Evolutionary conservation across 805 yeast genomes (phyloP), one percentile per base, ranked within the genome.

Genomic region (Suhomyces faveliae): DNA sequence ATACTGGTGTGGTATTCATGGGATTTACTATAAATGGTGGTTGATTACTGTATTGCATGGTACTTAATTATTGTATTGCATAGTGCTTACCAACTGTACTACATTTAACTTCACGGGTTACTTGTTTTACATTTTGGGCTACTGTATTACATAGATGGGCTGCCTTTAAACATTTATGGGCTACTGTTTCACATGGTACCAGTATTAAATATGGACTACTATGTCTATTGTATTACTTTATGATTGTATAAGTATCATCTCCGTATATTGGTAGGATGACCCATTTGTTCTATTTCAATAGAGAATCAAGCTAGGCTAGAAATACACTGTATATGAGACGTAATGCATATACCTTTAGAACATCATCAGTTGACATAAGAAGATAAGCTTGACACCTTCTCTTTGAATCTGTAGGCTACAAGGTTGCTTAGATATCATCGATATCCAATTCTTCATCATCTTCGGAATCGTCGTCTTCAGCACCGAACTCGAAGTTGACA

Each of bases 401-500:
- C 37, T 33, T 15, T 33, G n/a, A 17, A 15, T 17, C 21, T 15
- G 37, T 33, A 33, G 21, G 10, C 21, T 33, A 17, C 12, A 15
- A 17, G 37, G 21, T 19, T 13, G 22, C 29, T 73, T 81, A 92
- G 68, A 92, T 91, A 74, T 94, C 98, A 72, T 92, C 98, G 64
- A 94, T 91, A 75, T 91, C 96, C 68, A 90, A 81, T 50, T 73
- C 77, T 59, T 83, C 87, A 47, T 78, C 83, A 25, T 77, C 89
- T 33, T 84, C 91, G 11, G 80, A 90, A 20, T 82, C 90, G 50
- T 82, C 90, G 55, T 87, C 89, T 52, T 88, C 96, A 64, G 86
- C 91, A 70, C 97, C 98, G 72, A 94, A 94, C 77, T 92, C 98
- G 72, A 92, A 90, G 82, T 92, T 92, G 68, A 90, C 96, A 62